Percentiles rank a stretch among this genome's conserved stretches.
These are phyloP conservation scores for Plantago lanceolata DNA, from an alignment of 305 asterid species.

Conservation along the genomic window DNA sequence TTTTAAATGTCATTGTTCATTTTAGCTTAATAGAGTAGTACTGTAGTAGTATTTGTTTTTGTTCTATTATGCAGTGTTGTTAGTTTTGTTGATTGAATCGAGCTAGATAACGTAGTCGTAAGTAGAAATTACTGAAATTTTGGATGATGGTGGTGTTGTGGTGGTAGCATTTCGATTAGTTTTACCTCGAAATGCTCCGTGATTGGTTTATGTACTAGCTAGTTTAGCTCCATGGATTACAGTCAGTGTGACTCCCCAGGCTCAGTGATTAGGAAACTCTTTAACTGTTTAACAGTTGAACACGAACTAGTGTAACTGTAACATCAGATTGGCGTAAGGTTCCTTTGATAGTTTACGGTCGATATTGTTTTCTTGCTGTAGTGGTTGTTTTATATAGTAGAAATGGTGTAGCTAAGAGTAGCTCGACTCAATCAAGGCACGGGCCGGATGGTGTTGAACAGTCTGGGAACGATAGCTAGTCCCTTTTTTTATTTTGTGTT, in stretches of 20 bases:
- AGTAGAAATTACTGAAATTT: neutral
- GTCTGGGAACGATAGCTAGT: too few species aligned
- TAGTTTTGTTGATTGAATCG: too few species aligned
- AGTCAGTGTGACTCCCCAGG: neutral
- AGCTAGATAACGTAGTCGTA: neutral
- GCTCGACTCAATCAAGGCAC: too few species aligned
- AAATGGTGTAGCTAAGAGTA: too few species aligned
- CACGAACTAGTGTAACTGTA: neutral
- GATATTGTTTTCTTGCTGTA: neutral
- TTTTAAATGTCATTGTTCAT: neutral
- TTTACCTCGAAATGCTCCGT: neutral
- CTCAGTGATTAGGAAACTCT: neutral
- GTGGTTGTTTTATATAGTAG: neutral
- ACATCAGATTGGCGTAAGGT: neutral
- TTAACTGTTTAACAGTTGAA: neutral
- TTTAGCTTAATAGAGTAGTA: too few species aligned
- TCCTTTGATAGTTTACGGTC: conserved; percentile 6
- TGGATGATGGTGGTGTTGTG: neutral
- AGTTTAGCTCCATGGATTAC: neutral
- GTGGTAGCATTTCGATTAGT: neutral
- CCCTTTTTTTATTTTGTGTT: too few species aligned
- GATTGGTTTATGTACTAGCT: neutral
- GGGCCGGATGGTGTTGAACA: too few species aligned
- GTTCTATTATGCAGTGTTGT: neutral
- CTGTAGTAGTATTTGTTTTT: too few species aligned